Evolutionary conservation across 495 filamentous ascomycete genomes (phyloP).

Genomic region (Penicillium tannophilum): DNA sequence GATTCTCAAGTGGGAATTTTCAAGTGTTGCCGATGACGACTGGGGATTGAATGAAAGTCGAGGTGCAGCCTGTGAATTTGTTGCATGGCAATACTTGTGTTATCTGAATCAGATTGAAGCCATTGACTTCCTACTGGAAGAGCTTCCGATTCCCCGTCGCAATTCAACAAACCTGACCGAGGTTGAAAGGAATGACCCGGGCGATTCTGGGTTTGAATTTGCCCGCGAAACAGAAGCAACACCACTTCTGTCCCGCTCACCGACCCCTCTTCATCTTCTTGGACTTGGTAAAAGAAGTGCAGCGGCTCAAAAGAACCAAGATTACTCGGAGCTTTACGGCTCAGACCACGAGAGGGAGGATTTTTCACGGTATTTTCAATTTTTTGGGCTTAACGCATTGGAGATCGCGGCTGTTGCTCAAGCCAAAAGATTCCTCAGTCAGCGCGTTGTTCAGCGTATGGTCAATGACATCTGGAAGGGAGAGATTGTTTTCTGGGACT

Average conservation of each 20-base stretch:
- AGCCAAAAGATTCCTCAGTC: slow-evolving; percentile 88
- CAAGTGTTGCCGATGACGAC: slow-evolving; percentile 60
- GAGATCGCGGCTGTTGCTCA: slow-evolving; percentile 89
- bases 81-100: slow-evolving; percentile 86
- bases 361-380: slow-evolving; percentile 63
- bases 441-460: slow-evolving; percentile 81
- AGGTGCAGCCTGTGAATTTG: slow-evolving; percentile 85
- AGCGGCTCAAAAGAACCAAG: background rate
- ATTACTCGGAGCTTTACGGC: slow-evolving; percentile 10
- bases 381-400: slow-evolving; percentile 78
- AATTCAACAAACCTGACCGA: slow-evolving; percentile 24
- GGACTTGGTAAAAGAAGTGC: slow-evolving; percentile 13
- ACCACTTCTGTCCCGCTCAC: slow-evolving; percentile 31
- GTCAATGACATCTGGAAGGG: slow-evolving; percentile 90
- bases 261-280: slow-evolving; percentile 29
- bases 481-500: slow-evolving; percentile 91
- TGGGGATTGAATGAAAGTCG: slow-evolving; percentile 73
- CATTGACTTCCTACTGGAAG: slow-evolving; percentile 81
- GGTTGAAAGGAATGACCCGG: slow-evolving; percentile 30
- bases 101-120: slow-evolving; percentile 77
- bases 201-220: slow-evolving; percentile 18
- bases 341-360: slow-evolving; percentile 26
- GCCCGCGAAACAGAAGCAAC: slow-evolving; percentile 27
- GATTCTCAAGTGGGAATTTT: slow-evolving; percentile 80
- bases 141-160: slow-evolving; percentile 55